Evolutionary conservation across 495 filamentous ascomycete genomes (phyloP), one percentile per base, ranked within the genome.

Genomic region (Physcia stellaris): DNA sequence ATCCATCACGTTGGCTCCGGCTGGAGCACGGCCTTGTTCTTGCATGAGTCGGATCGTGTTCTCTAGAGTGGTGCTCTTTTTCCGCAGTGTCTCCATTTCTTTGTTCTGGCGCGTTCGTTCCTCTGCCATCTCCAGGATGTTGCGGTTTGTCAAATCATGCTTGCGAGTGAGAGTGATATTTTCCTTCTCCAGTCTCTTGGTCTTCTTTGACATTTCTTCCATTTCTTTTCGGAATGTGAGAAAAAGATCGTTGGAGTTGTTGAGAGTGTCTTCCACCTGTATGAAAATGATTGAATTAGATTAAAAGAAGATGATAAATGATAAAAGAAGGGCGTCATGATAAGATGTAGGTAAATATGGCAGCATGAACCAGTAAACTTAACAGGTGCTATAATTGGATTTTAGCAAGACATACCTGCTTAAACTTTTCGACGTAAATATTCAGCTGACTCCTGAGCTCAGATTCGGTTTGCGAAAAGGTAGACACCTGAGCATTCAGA

Each of bases 121-220:
- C 58, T 96, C 90, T 6, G 90, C 90, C 92, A 98, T 95, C 60
- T 94, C 82, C 23, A 95, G 68, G 53, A 98, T 95, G 57, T 94
- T 96, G 45, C 78, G 79, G 50, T 88, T 94, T 6, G 88, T 92
- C 26, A 82, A 73, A 47, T 95, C 85, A 53, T 94, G 86, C 58
- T 94, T 96, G 39, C 90, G 73, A 40, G 83, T 92, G 24, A 93
- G 74, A 22, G 74, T 80, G 45, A 86, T 75, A 49, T 98, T 98
- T 52, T 98, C 92, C 56, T 94, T 93, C 56, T 98, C 90, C 19
- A 98, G 68, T 12, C 90, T 79, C 57, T 96, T 95, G 4, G 90
- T 95, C 66, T 96, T 96, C 65, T 95, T 95, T 0, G 86, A 94
- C 92, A 96, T 96, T 54, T 96, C 90, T 61, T 98, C 90, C 92